Conservation (phyloP, 805 yeast species). For the Ascoidea asiatica region DNA sequence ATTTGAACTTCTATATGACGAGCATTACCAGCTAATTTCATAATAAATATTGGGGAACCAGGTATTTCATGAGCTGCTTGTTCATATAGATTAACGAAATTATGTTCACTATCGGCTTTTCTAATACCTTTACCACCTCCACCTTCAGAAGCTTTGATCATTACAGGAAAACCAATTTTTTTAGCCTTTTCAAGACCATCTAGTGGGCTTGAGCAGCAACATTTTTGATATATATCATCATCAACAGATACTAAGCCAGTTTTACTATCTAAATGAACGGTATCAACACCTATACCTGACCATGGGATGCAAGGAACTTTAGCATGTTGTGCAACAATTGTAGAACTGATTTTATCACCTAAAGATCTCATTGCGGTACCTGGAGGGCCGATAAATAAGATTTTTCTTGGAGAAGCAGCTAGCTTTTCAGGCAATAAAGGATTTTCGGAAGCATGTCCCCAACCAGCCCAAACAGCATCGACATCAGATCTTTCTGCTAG, state of each 20-base stretch:
- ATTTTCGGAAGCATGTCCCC: conserved; percentile 99
- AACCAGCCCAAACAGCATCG: conserved; percentile 99
- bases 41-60: conserved; percentile 95
- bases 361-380: conserved; percentile 99
- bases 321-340: conserved; percentile 98
- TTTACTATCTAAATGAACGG: conserved; percentile 53
- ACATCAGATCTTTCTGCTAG: conserved; percentile 93
- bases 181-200: conserved; percentile 83
- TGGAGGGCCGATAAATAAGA: conserved; percentile 96
- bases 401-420: conserved; percentile 83
- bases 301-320: conserved; percentile 98
- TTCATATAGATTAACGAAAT: conserved; percentile 62
- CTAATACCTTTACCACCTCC: conserved; percentile 99
- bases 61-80: conserved; percentile 98
- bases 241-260: conserved; percentile 82
- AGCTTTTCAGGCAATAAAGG: conserved; percentile 87
- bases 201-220: conserved; percentile 77
- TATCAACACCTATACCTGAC: conserved; percentile 96
- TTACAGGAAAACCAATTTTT: conserved; percentile 91
- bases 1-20: conserved; percentile 97
- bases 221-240: conserved; percentile 71
- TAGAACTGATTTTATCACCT: conserved; percentile 96
- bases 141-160: conserved; percentile 99
- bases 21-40: conserved; percentile 95
- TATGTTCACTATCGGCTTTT: conserved; percentile 77